Evolutionary conservation across 2,329 filamentous ascomycete genomes (phyloP), one percentile per base, ranked within the genome.

Genomic region (Fonsecaea pugnacius): DNA sequence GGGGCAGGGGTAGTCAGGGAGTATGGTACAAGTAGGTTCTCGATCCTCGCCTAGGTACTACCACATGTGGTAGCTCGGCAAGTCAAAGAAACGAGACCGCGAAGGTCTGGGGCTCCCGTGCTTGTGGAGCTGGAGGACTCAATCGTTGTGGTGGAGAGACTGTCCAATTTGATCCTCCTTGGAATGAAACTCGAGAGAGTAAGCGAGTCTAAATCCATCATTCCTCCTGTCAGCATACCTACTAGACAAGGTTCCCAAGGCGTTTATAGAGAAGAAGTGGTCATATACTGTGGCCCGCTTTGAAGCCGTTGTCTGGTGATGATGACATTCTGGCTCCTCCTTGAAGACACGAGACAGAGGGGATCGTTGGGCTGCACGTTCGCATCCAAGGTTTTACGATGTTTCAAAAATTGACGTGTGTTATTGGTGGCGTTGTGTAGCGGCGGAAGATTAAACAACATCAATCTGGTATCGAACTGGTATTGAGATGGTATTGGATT

Each of bases 251-350:
- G 12, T 21, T 21, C 7, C 8, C 7, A 12, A 46, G 40, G 10
- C 43, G 27, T 3, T 10, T 9, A 27, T 21, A 24, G 12, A 10
- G 21, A 48, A 48, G 21, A 12, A 24, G 18, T 48, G 43, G 43
- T 48, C 18, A 24, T 48, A 48, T 48, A 48, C 43, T 14, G 43
- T 48, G 43, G 43, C 18, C 18, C 12, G 43, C 5, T 30, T 30
- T 48, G 21, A 48, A 48, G 43, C 43, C 21, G 43, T 48, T 48
- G 43, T 24, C 43, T 48, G 43, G 2, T 48, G 43, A 48, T 48
- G 43, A 48, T 48, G 24, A 30, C 27, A 30, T 30, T 30, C 27
- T 48, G 43, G 43, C 16, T 38, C 21, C 16, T 48, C 8, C 35
- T 12, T 30, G 27, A 6, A 38, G 21, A 14, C 43, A 18, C 18